These are phyloP conservation scores for Vitellaria paradoxa DNA, from an alignment of 179 eudicot genomes.

Conservation along the genomic window DNA sequence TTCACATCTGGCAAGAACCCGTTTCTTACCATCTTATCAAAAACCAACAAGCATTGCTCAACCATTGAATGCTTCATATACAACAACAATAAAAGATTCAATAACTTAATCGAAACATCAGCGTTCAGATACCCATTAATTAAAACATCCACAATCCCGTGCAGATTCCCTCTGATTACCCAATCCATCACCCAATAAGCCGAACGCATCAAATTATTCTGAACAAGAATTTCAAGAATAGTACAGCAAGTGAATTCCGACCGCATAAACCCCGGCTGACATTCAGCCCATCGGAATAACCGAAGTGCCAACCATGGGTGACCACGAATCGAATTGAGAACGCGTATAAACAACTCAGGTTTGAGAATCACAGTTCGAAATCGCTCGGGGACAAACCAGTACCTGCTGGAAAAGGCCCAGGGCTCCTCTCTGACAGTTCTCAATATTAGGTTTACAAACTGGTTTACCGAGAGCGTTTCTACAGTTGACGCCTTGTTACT, in stretches of 20 bases:
- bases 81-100: slow-evolving; percentile 44
- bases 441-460: slow-evolving; percentile 27
- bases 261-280: slow-evolving; percentile 38
- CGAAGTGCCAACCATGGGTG: slow-evolving; percentile 38
- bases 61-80: slow-evolving; percentile 36
- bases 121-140: slow-evolving; percentile 37
- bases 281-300: slow-evolving; percentile 49
- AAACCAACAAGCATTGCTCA: slow-evolving; percentile 33
- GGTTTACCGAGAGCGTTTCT: slow-evolving; percentile 10
- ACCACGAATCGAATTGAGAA: slow-evolving; percentile 30
- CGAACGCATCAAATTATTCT: slow-evolving; percentile 29
- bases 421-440: slow-evolving; percentile 26
- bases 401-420: slow-evolving; percentile 21
- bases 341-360: slow-evolving; percentile 37
- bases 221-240: slow-evolving; percentile 44
- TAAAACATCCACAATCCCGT: slow-evolving; percentile 41
- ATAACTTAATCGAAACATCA: slow-evolving; percentile 32
- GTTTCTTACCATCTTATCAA: slow-evolving; percentile 47
- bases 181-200: slow-evolving; percentile 50
- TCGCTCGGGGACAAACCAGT: slow-evolving; percentile 19
- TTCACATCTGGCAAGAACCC: slow-evolving; percentile 52
- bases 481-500: not conserved
- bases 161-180: slow-evolving; percentile 27
- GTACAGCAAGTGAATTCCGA: slow-evolving; percentile 36
- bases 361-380: slow-evolving; percentile 30